Percentiles rank a stretch among this genome's conserved stretches.
These are phyloP conservation scores for Ploettnerulaceae sp. DNA, from an alignment of 2,329 filamentous ascomycete species.

Conservation along the genomic window DNA sequence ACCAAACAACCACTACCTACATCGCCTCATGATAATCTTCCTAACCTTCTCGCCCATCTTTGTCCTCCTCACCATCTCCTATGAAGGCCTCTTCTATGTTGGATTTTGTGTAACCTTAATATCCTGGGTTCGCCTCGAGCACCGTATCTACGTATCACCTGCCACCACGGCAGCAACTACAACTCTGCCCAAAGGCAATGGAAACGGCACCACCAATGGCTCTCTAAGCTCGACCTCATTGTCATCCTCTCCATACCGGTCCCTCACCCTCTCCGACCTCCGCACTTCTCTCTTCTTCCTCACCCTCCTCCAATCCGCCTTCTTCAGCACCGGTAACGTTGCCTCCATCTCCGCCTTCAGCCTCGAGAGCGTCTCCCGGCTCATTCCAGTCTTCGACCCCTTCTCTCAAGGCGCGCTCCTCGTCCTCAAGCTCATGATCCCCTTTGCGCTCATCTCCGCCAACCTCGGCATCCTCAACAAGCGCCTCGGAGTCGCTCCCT, in stretches of 20 bases:
- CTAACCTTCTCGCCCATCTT: constrained; percentile 90
- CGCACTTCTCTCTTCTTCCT: constrained; percentile 93
- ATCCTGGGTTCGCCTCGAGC: constrained; percentile 88
- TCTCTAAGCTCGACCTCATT: constrained; percentile 23
- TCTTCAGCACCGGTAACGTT: constrained; percentile 95
- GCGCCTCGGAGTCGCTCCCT: constrained; percentile 76
- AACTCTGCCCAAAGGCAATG: not conserved
- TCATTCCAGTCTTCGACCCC: constrained; percentile 89
- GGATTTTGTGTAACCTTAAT: constrained; percentile 78
- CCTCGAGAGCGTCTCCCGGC: constrained; percentile 79
- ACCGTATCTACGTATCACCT: constrained; percentile 59
- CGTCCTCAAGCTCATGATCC: constrained; percentile 84
- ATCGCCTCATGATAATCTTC: constrained; percentile 84
- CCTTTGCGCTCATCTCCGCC: constrained; percentile 86
- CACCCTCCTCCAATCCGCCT: constrained; percentile 87
- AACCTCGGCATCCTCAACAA: constrained; percentile 92
- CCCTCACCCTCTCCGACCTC: constrained; percentile 74
- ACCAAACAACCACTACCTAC: constrained; percentile 82
- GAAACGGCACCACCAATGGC: constrained; percentile 15
- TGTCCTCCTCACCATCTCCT: constrained; percentile 94
- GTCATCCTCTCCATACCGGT: constrained; percentile 43
- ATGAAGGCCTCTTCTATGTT: constrained; percentile 94
- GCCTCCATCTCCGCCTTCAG: constrained; percentile 92
- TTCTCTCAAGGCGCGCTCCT: constrained; percentile 86
- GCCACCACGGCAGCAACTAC: constrained; percentile 23